Conservation (phyloP, 2,329 filamentous ascomycete species). For the Penicillium sp. region DNA sequence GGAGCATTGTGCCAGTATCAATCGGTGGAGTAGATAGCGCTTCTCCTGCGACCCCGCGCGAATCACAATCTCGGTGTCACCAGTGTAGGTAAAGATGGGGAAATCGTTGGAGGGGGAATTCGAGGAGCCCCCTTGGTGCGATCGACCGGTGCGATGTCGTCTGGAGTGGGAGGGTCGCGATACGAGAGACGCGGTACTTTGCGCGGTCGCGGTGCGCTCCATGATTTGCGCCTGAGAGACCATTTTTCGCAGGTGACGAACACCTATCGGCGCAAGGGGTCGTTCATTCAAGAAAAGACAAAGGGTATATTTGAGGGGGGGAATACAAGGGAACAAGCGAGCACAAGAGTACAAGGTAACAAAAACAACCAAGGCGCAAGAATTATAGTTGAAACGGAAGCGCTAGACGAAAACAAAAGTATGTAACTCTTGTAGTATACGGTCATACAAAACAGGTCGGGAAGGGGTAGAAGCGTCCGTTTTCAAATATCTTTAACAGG, state of each 20-base stretch:
- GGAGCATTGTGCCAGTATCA: conserved; percentile 86
- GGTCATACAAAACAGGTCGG: not conserved
- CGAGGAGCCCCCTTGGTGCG: conserved; percentile 72
- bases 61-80: conserved; percentile 89
- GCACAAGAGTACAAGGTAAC: not conserved
- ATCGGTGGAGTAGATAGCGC: conserved; percentile 81
- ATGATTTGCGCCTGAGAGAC: conserved; percentile 49
- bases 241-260: conserved; percentile 27
- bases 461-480: not conserved
- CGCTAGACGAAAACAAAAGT: not conserved
- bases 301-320: not conserved
- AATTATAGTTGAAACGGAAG: not conserved
- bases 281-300: conserved; percentile 12
- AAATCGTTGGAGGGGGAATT: conserved; percentile 85
- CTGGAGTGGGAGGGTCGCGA: conserved; percentile 63
- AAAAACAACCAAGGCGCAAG: not conserved
- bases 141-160: conserved; percentile 75
- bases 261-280: conserved; percentile 15
- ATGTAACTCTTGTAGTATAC: not conserved
- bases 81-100: conserved; percentile 83
- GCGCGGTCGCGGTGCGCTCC: conserved; percentile 59
- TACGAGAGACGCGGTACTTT: conserved; percentile 63
- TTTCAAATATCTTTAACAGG: not conserved
- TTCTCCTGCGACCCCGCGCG: conserved; percentile 70
- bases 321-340: not conserved